phyloP scores from a whole-genome alignment of 139 green algal species.

The Desmodesmus armatus region DNA sequence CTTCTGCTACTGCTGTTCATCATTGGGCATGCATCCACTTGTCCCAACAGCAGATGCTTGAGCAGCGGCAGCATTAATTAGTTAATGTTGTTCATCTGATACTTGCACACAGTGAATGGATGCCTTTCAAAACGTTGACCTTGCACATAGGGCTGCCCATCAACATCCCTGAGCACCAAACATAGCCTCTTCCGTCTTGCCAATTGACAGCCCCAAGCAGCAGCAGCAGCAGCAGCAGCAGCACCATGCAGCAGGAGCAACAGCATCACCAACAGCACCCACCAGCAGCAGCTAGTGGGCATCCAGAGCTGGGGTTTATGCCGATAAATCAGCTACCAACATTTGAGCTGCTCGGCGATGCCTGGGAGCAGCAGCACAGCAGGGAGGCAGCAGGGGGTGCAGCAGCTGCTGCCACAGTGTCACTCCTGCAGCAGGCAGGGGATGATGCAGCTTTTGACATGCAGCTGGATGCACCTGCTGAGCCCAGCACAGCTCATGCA shows the following conservation, averaged over 20 bases:
- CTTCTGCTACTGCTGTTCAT: too few relatives aligned
- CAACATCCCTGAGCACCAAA: not conserved
- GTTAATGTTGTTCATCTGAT: too few relatives aligned
- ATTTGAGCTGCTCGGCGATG: not conserved
- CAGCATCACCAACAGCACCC: slow-evolving; percentile 10
- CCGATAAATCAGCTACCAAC: not conserved
- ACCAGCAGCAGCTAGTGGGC: not conserved
- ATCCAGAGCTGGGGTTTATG: not conserved
- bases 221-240: slow-evolving; percentile 5
- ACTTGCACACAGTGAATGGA: too few relatives aligned
- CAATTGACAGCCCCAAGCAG: not conserved
- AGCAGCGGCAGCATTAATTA: not conserved
- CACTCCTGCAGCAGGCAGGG: not conserved
- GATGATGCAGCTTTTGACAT: not conserved
- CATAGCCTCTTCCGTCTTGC: too few relatives aligned
- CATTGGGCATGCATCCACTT: too few relatives aligned
- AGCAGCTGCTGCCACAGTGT: not conserved
- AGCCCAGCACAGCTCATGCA: not conserved
- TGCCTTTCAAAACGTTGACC: not conserved
- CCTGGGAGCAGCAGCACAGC: not conserved
- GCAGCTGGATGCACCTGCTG: not conserved
- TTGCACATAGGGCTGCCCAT: not conserved
- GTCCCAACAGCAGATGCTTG: not conserved
- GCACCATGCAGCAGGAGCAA: slow-evolving; percentile 1
- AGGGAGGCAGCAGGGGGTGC: not conserved